Evolutionary conservation across 164 flowering plant genomes (phyloP), one percentile per base, ranked within the genome.

Genomic region (Umbilicus rupestris): DNA sequence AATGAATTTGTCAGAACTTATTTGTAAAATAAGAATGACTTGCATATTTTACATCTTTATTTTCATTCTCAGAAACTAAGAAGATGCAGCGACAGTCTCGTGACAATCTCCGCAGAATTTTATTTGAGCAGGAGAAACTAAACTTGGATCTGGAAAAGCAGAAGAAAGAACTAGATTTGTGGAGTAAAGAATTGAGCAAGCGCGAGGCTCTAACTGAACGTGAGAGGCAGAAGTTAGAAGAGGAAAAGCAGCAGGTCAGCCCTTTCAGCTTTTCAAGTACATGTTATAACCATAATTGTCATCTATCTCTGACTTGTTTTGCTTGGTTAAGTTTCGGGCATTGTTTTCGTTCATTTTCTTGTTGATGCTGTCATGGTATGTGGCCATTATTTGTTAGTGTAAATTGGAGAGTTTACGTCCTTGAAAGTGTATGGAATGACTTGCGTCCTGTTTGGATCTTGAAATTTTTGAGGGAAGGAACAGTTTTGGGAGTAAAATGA

Each of bases 171-270:
- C 74, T 86, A 64, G 84, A 86, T 70, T 9, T 42, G 1, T 71
- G 88, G 81, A 76, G 73, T 74, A 86, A 70, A 75, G 76, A 84
- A 49, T 64, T 84, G 67, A 80, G 77, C 65, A 86, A 78, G 66
- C 79, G 78, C 39, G 91, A 84, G 75, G 79, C 81, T 1, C 47
- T 76, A 37, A 86, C 88, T 70, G 91, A 86, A 68, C 79, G 77
- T 26, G 88, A 86, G 72, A 82, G 81, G 39, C 79, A 77, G 60
- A 84, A 83, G 57, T 84, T 86, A 70, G 85, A 83, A 10, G 91
- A 84, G 67, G 91, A 86, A 68, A 86, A 75, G 73, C 59, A 76
- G 68, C 80, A 78, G 91, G 91, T 83, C 50, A 77, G 20, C 5
- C 33, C 16, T 39, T 42, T 19, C 50, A 8, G 30, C 44, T 68